A percentile compares a stretch with the other conserved stretches of the same genome.
These are phyloP conservation scores for Moringa oleifera DNA, from an alignment of 345 rosid species.

Conservation along the genomic window DNA sequence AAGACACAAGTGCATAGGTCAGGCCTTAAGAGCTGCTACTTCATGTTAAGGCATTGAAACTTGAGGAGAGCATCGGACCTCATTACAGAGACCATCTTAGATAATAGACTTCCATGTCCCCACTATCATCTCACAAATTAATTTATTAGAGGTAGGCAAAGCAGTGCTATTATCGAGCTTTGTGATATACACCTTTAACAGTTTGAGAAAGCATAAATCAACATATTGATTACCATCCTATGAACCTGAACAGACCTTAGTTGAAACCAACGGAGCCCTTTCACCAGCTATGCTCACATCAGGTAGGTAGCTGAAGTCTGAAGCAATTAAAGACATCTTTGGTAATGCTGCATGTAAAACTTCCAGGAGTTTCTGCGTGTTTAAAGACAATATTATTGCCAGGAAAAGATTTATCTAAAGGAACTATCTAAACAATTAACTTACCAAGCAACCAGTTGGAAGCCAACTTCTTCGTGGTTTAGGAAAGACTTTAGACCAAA, in stretches of 20 bases:
- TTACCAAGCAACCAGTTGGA: constrained; percentile 96
- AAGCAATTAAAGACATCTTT: constrained; percentile 92
- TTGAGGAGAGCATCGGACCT: not conserved
- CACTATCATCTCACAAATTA: not conserved
- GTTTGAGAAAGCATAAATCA: too few species aligned
- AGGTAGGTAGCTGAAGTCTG: constrained; percentile 94
- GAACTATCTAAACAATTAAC: constrained; percentile 17
- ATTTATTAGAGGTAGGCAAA: too few species aligned
- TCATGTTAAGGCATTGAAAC: not conserved
- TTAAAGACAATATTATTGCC: constrained; percentile 13
- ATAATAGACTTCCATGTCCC: not conserved
- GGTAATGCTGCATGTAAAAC: constrained; percentile 78
- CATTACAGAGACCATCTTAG: not conserved
- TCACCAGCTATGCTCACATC: constrained; percentile 89
- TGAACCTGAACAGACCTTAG: constrained; percentile 48
- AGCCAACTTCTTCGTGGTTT: constrained; percentile 92
- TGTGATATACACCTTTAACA: too few species aligned
- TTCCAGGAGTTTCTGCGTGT: constrained; percentile 72
- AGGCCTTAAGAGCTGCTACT: not conserved
- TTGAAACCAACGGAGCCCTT: constrained; percentile 95
- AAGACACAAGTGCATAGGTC: not conserved
- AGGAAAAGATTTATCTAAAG: constrained; percentile 1
- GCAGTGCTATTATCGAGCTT: too few species aligned
- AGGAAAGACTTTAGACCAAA: constrained; percentile 82
- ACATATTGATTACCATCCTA: not conserved